Base-by-base conservation (phyloP, 2,329 filamentous ascomycete species). In the Hirsutella rhossiliensis region DNA sequence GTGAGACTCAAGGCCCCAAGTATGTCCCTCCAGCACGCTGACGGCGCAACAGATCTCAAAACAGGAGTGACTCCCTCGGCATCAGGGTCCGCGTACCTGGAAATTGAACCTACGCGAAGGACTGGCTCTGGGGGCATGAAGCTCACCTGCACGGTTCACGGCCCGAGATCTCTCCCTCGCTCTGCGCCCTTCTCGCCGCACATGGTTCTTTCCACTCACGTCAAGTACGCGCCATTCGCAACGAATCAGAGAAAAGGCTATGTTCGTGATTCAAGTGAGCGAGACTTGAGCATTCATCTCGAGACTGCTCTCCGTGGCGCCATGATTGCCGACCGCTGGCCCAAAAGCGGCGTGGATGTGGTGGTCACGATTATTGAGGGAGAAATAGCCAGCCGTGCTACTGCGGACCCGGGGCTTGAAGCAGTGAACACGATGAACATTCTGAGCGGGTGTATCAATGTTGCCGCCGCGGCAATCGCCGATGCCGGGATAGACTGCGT, bases 271-370 rank as follows among this genome's bases (percentile, higher is more conserved):
- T 73, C 82, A 15, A 82, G 76, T 48, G 92, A 98, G 66, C 78
- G 89, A 42, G 92, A 98, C 59, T 73, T 98, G 2, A 87, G 87
- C 12, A 84, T 89, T 11, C 90, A 97, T 60, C 70, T 98, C 3
- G 89, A 97, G 63, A 90, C 87, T 15, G 89, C 92, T 23, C 71
- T 98, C 42, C 78, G 88, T 30, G 90, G 90, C 1, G 85, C 87
- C 8, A 80, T 97, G 42, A 90, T 97, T 57, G 88, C 87, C 13
- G 89, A 96, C 60, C 75, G 90, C 46, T 98, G 90, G 87, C 92
- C 92, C n/a, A 98, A 98, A 71, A 95, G 87, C 61, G 89, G 87
- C 38, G 82, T 95, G n/a, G 92, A 98, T 60, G 82, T 98, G 36
- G 82, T 95, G 17, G 80, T 98, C 41, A 96, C 88, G 0, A 80